Evolutionary conservation across 306 rosid species (phyloP).

Genomic region (Trifolium repens): DNA sequence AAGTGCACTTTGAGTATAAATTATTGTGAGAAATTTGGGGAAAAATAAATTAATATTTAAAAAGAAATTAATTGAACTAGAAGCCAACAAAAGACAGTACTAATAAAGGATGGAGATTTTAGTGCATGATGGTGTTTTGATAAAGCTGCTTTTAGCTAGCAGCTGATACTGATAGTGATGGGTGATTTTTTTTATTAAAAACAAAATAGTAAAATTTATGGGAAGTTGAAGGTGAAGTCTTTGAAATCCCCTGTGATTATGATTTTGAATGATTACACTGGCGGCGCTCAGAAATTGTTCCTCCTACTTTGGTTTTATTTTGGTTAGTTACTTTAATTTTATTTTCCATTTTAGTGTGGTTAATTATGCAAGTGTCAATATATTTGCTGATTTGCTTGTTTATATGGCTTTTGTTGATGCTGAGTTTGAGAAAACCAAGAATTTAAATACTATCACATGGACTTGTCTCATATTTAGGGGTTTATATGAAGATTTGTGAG

Average conservation of each 20-base stretch:
- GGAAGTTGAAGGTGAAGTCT: conserved; percentile 49
- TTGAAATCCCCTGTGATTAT: conserved; percentile 52
- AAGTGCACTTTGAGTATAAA: too few species aligned
- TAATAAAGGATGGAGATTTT: conserved; percentile 30
- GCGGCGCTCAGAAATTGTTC: conserved; percentile 89
- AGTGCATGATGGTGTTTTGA: conserved; percentile 9
- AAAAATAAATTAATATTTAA: too few species aligned
- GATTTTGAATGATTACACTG: conserved; percentile 79
- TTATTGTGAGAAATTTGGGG: too few species aligned
- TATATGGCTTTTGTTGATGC: conserved; percentile 20
- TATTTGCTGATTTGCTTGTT: conserved; percentile 20
- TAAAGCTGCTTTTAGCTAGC: conserved; percentile 20
- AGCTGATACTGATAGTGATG: not conserved
- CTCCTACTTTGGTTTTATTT: conserved; percentile 56
- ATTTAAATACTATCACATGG: conserved; percentile 67
- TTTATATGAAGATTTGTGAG: conserved; percentile 22
- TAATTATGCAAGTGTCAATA: conserved; percentile 15
- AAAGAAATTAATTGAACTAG: too few species aligned
- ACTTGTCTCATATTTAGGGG: conserved; percentile 60
- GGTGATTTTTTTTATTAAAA: not conserved
- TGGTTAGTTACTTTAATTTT: conserved; percentile 1
- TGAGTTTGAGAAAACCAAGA: conserved; percentile 56
- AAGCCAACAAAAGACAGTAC: not conserved
- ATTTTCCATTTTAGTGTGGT: conserved; percentile 27
- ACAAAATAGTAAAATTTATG: not conserved